Base-by-base conservation (phyloP, 2,329 filamentous ascomycete genomes). In the Penicillium sclerotiorum region DNA sequence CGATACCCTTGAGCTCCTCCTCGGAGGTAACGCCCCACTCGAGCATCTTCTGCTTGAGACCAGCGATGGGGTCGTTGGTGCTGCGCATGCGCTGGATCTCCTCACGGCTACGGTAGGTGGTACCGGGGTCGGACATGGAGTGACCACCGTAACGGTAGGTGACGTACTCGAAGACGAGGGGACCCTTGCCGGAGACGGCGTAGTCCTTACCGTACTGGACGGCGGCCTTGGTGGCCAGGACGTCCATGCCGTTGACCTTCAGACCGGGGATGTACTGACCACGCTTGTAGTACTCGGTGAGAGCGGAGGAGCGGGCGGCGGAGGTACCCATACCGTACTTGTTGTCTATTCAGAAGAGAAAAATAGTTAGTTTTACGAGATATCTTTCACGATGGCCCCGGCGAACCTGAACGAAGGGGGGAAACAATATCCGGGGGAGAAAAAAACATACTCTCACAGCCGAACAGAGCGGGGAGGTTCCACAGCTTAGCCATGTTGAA, bases 401-500 rank as follows among this genome's bases (percentile, higher is more conserved):
- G 22, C 36, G 12, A n/a, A 58, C 73, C 39, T 15, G 23, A 8
- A 32, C 25, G 7, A 35, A 12, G 36, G 15, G 15, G 23, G 5
- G 41, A 2, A 17, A 13, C 17, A 22, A n/a, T n/a, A 20, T 20
- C 13, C 5, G 1, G 18, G 5, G n/a, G 17, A n/a, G 9, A 17
- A 25, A 12, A 22, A 53, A 47, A 84, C 90, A 74, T 80, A 96
- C 92, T 99, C 82, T 99, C 94, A 76, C 94, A 99, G 64, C 90
- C 92, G 71, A 99, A 99, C 62, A 99, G 88, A 63, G 92, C 85
- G 47, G 94, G 94, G 40, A 99, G 81, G 66, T 94, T 92, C 94
- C 94, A 99, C 62, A 99, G 86, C 84, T 97, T 97, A 58, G 94
- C 94, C 94, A 99, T 99, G 87, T 99, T 99, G 85, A 95, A 99